A percentile compares a stretch with the other conserved stretches of the same genome.
Conservation (phyloP, 257 asterid species). For the Perilla frutescens region DNA sequence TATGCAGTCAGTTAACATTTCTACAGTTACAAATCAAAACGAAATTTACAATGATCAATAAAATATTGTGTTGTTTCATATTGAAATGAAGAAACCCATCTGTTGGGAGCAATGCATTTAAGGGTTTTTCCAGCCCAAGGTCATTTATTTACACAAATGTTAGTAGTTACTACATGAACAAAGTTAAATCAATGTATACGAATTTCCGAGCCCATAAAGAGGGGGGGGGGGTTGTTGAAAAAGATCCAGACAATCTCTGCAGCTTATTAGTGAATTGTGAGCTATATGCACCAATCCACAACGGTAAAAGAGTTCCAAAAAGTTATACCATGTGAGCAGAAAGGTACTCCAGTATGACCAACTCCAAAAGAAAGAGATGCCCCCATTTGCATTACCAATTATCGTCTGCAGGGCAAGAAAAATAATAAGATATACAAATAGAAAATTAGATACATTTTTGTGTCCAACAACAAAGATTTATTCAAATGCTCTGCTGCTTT, state of each 20-base stretch:
- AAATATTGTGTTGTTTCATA: background rate
- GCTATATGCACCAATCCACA: conserved; percentile 16
- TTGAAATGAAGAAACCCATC: background rate
- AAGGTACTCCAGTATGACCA: conserved; percentile 99
- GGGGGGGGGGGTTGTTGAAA: background rate
- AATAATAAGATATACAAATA: conserved; percentile 24
- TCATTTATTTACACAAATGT: background rate
- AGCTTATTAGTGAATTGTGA: conserved; percentile 4
- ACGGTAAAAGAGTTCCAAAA: conserved; percentile 13
- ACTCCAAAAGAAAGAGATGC: conserved; percentile 97
- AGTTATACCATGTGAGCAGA: conserved; percentile 87
- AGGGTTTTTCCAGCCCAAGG: background rate
- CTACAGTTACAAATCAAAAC: conserved; percentile 27
- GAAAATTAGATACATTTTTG: conserved; percentile 7
- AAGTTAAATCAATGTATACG: background rate
- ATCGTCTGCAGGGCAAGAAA: conserved; percentile 64
- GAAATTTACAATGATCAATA: conserved; percentile 8
- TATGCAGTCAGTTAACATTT: conserved; percentile 15
- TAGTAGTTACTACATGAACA: conserved; percentile 15
- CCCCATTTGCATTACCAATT: conserved; percentile 75
- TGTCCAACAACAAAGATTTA: background rate
- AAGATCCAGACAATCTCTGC: conserved; percentile 4
- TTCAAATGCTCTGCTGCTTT: background rate
- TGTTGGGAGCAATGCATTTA: background rate
- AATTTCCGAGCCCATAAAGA: conserved; percentile 11